A percentile compares a stretch with the other conserved stretches of the same genome.
These are phyloP conservation scores for Penstemon barbatus DNA, from an alignment of 257 asterid genomes.

Conservation along the genomic window DNA sequence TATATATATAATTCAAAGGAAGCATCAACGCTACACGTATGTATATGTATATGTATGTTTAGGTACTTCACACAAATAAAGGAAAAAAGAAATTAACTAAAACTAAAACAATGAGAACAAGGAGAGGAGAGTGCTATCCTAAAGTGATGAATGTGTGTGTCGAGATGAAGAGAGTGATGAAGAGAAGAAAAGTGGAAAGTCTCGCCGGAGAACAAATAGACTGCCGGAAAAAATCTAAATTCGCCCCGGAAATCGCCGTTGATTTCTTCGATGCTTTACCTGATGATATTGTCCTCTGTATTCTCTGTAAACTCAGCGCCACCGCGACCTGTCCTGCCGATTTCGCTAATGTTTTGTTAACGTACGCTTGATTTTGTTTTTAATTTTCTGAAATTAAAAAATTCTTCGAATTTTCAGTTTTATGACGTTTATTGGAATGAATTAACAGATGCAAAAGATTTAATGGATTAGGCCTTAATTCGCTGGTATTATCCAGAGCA, in stretches of 20 bases:
- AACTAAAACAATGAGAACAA: conserved; percentile 48
- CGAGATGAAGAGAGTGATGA: conserved; percentile 34
- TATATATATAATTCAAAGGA: neutral
- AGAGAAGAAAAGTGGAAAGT: neutral
- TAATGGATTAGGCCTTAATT: conserved; percentile 63
- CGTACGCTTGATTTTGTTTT: conserved; percentile 40
- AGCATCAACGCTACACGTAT: neutral
- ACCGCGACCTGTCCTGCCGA: conserved; percentile 64
- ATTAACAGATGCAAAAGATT: conserved; percentile 78
- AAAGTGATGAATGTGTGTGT: conserved; percentile 30
- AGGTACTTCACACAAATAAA: neutral
- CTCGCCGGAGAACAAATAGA: conserved; percentile 11
- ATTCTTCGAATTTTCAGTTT: neutral
- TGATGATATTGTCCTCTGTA: conserved; percentile 64
- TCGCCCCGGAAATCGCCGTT: conserved; percentile 28
- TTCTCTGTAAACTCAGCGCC: conserved; percentile 59
- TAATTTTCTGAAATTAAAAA: neutral
- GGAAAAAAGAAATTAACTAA: neutral
- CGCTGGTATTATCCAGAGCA: conserved; percentile 70
- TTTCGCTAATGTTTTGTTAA: conserved; percentile 57
- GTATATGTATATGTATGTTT: neutral
- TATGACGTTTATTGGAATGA: neutral
- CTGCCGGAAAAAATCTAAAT: conserved; percentile 39
- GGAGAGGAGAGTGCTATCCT: conserved; percentile 57
- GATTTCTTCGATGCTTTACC: conserved; percentile 74